Evolutionary conservation across 2,329 filamentous ascomycete species (phyloP), one percentile per base, ranked within the genome.

Genomic region (Colletotrichum cereale): DNA sequence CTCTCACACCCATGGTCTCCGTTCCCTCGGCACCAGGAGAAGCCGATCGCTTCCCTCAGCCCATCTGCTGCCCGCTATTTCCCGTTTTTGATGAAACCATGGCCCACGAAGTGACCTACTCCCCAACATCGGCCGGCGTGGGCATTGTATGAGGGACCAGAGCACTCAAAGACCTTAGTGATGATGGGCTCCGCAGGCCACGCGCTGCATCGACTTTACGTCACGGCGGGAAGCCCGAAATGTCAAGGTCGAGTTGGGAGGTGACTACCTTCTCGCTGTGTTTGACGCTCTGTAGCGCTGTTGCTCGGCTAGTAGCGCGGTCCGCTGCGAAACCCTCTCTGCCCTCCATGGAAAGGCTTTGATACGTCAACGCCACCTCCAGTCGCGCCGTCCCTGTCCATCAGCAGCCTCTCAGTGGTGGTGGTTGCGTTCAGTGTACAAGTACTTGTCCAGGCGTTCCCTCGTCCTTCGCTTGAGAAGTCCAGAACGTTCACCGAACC

Each of bases 401-500:
- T 42, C 38, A 60, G 38, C 61, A 44, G 60, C 47, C 31, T 29
- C 36, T 24, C n/a, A 60, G 11, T 52, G 55, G 47, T 52, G 55
- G 47, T 61, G 56, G 55, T 55, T 70, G 67, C 55, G 55, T 70
- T 70, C 67, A 40, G 29, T 26, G 38, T 66, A n/a, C n/a, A n/a
- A n/a, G n/a, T n/a, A 29, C 44, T 55, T 31, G 55, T n/a, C 66
- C 34, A 63, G 66, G 42, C 61, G 53, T 65, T 69, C 62, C 42
- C 44, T 60, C 62, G 42, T 58, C 62, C 47, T 66, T 47, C 53
- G 62, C 62, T 56, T 50, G 48, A 66, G 56, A 56, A 62, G 62
- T 66, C 67, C 48, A 66, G 62, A 66, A 70, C 62, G 55, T 66
- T 70, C 62, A 70, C 16, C 48, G 24, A 65, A 53, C 66, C 31